These are phyloP conservation scores for Spinacia oleracea DNA, from an alignment of 179 eudicot genomes.

Conservation along the genomic window DNA sequence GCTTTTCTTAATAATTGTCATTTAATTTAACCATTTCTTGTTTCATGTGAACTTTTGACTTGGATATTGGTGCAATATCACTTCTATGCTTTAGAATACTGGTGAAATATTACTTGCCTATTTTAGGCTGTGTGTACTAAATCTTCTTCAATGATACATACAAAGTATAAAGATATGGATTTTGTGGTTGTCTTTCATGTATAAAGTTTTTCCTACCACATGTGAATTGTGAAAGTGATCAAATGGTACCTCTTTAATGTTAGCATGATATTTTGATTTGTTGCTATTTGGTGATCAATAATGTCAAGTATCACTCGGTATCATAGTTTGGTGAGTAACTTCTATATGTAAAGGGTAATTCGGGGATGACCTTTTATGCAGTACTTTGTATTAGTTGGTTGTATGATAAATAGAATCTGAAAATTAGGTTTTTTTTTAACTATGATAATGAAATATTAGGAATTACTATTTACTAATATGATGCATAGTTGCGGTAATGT, in stretches of 20 bases:
- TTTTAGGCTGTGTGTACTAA: neutral
- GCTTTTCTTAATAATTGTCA: neutral
- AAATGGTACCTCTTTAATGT: neutral
- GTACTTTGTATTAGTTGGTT: neutral
- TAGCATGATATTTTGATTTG: too few relatives aligned
- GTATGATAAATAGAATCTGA: neutral
- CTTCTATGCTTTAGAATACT: neutral
- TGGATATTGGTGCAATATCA: neutral
- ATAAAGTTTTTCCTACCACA: neutral
- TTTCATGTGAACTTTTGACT: neutral
- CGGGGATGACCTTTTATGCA: neutral
- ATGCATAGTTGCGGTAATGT: neutral
- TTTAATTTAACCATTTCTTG: neutral
- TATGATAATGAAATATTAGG: neutral
- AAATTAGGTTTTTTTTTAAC: neutral
- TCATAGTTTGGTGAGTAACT: neutral
- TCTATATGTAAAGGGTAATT: neutral
- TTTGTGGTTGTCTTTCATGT: neutral
- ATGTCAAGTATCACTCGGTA: neutral
- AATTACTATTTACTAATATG: neutral
- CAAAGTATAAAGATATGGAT: neutral
- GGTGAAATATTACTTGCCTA: neutral
- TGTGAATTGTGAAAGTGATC: slow-evolving; percentile 6
- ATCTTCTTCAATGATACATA: neutral
- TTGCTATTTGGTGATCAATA: neutral